A percentile compares a stretch with the other conserved stretches of the same genome.
These are phyloP conservation scores for Geotrichum armillariae DNA, from an alignment of 1,139 yeast species.

Conservation along the genomic window DNA sequence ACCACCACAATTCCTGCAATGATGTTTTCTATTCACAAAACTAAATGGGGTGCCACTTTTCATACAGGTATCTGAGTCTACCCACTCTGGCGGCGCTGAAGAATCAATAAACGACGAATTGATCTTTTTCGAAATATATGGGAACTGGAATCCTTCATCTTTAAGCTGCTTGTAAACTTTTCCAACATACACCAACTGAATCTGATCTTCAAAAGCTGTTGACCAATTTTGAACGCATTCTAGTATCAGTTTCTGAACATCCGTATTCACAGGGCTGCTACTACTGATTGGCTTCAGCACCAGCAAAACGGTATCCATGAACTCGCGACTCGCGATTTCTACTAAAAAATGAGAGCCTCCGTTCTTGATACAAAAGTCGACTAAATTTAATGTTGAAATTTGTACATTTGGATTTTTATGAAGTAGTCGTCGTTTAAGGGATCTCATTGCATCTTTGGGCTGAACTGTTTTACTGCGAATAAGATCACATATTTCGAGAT, in stretches of 20 bases:
- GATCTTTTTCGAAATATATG: constrained; percentile 39
- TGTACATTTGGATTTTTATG: constrained; percentile 73
- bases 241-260: constrained; percentile 61
- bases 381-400: constrained; percentile 68
- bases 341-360: constrained; percentile 84
- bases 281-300: constrained; percentile 35
- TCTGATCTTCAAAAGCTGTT: constrained; percentile 67
- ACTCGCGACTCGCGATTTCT: constrained; percentile 83
- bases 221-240: constrained; percentile 78
- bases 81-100: constrained; percentile 97
- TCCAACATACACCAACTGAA: constrained; percentile 66
- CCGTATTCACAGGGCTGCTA: constrained; percentile 44
- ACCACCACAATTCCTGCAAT: constrained; percentile 97
- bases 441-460: constrained; percentile 81
- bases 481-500: constrained; percentile 84
- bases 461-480: constrained; percentile 82
- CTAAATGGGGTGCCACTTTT: constrained; percentile 81
- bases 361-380: constrained; percentile 88
- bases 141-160: constrained; percentile 66
- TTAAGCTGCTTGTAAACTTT: constrained; percentile 60
- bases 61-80: constrained; percentile 95
- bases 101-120: constrained; percentile 75
- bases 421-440: constrained; percentile 71
- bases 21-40: constrained; percentile 87
- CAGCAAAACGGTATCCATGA: constrained; percentile 60